Base-by-base conservation (phyloP, 1,284 basidiomycete species). In the Rhodotorula sp. region DNA sequence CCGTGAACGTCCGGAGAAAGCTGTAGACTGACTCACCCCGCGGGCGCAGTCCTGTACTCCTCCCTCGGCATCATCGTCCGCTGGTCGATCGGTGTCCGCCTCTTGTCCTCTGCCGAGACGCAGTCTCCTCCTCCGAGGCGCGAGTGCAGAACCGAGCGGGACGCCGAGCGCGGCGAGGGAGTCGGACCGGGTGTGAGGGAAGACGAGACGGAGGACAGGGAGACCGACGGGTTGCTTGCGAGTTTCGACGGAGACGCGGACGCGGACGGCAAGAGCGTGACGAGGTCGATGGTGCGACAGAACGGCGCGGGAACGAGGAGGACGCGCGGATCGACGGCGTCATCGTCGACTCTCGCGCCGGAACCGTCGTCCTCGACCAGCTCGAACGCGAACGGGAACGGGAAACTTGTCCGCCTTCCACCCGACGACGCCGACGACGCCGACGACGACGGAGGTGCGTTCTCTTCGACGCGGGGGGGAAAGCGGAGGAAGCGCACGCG, bases 61-160 rank as follows among this genome's bases (percentile, higher is more conserved):
- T 81, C 81, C 2, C 77, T 83, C 54, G 81, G 81, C 58, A 80
- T 82, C 75, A 79, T 83, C 51, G 76, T 81, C 20, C 79, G 82
- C 22, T 83, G 81, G 81, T 80, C 78, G 40, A 72, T 81, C 56
- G 81, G 80, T 7, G 81, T 81, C 18, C 75, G 78, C n/a, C 77
- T 83, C 16, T 74, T 83, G 26, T 77, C 78, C n/a, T 79, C 79
- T 20, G 80, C 81, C 16, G 80, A 80, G 44, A 69, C 73, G 26
- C 70, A 75, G 20, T 56, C 28, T 64, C n/a, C n/a, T n/a, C n/a
- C n/a, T n/a, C 62, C 4, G 46, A 60, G 11, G 54, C 20, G 28
- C 34, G 56, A 16, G 11, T 4, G 24, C 3, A 2, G 34, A 20
- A 51, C 26, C 48, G 50, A 48, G 5, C 46, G 57, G 18, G 66